These are phyloP conservation scores for Gossypium sturtianum DNA, from an alignment of 345 rosid genomes.

Conservation along the genomic window DNA sequence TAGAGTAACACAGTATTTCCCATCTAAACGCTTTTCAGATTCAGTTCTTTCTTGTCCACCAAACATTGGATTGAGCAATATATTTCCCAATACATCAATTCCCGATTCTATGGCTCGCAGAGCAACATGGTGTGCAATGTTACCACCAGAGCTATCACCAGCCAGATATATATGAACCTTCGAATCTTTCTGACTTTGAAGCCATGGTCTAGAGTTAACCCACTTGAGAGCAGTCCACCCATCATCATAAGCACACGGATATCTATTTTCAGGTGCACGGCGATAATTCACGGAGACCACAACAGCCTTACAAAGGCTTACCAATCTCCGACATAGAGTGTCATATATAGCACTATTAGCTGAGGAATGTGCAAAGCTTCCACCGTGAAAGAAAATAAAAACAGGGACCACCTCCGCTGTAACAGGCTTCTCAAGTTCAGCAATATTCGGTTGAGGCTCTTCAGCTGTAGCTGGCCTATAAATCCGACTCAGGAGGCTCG, in stretches of 20 bases:
- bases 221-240: slow-evolving; percentile 83
- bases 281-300: slow-evolving; percentile 88
- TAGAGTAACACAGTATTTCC: slow-evolving; percentile 69
- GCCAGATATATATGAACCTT: slow-evolving; percentile 75
- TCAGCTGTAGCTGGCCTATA: slow-evolving; percentile 50
- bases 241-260: slow-evolving; percentile 84
- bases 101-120: slow-evolving; percentile 60
- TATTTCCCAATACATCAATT: slow-evolving; percentile 54
- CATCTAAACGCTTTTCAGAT: slow-evolving; percentile 74
- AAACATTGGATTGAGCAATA: slow-evolving; percentile 85
- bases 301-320: slow-evolving; percentile 58
- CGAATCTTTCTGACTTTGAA: slow-evolving; percentile 55
- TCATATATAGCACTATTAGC: slow-evolving; percentile 79
- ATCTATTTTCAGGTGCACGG: slow-evolving; percentile 78
- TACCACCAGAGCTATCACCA: slow-evolving; percentile 95
- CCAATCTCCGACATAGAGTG: slow-evolving; percentile 73
- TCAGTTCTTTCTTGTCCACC: slow-evolving; percentile 78
- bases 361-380: slow-evolving; percentile 91
- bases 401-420: slow-evolving; percentile 60
- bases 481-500: slow-evolving; percentile 56
- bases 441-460: slow-evolving; percentile 35
- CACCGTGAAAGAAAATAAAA: slow-evolving; percentile 85
- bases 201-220: slow-evolving; percentile 79
- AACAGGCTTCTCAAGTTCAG: slow-evolving; percentile 69
- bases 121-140: slow-evolving; percentile 81